Base-by-base conservation (phyloP, 2,329 filamentous ascomycete species). In the Trichoderma sp. region DNA sequence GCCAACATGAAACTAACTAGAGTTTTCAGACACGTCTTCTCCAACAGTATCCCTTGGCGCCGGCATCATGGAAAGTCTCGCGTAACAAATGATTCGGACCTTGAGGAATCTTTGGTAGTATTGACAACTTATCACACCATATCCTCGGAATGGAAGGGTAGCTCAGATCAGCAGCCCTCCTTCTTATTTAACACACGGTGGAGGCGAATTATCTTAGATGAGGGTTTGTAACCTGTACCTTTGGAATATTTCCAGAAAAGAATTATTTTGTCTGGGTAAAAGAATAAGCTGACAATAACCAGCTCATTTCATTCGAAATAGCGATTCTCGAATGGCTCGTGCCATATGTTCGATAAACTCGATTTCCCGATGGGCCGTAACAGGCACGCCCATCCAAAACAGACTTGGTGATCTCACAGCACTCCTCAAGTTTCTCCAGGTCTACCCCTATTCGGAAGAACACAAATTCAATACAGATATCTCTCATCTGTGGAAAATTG, bases 311-410 rank as follows among this genome's bases (percentile, higher is more conserved):
- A 85, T 88, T 41, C 82, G 85, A 3, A 85, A 85, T 50, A 76
- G 77, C 2, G 77, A 79, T 4, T 83, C 84, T 0, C 66, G 76
- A 18, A 86, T 84, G 77, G 80, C 84, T 3, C 80, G 78, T 75
- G 84, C 85, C 3, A 78, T 85, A 0, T 86, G 82, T 60, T 79
- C 80, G 3, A 78, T 88, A 0, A 74, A 83, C 0, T 80, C 84
- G 0, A 75, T 79, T 24, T 81, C 80, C 1, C 81, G 87, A 8
- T 88, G 87, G 87, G 85, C 84, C 2, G 83, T 89, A 2, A 88
- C 85, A 0, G 86, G 86, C 2, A 88, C 87, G 0, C 87, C 87
- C 0, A 85, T 89, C 1, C 87, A 88, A 71, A 89, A 88, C 72
- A 78, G 79, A 1, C 79, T 87, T 0, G 79, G 77, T 1, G 87